Evolutionary conservation across 805 yeast genomes (phyloP), one percentile per base, ranked within the genome.

Genomic region (Jamesozyma gamospora): DNA sequence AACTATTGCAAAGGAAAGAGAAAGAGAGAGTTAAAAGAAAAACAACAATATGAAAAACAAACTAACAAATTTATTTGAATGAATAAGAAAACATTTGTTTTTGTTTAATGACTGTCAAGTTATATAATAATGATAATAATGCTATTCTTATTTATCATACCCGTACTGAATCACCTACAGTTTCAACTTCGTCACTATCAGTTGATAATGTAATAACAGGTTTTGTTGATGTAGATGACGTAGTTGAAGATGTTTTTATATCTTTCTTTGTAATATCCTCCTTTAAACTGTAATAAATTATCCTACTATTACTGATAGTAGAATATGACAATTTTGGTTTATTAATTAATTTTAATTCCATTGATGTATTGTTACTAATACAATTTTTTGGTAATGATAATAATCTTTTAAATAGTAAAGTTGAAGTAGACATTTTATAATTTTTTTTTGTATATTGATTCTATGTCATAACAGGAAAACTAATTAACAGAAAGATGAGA

Each of bases 161-260:
- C 32, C 54, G 44, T 29, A 52, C 46, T 42, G 54, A 57, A n/a
- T 47, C 53, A 17, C 50, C 33, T 6, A 48, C 57, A 18, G 58
- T 50, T 31, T 51, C 53, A 11, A 55, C 39, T n/a, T 50, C 51
- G 6, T 55, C 60, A 34, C 36, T 26, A 28, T 55, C 58, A 4
- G 55, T 46, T 42, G 56, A 50, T 27, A 54, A 48, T 16, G 34
- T 28, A 12, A 39, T 37, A 18, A 35, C 36, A 12, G 41, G 39
- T 27, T 35, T 43, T 4, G 36, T 40, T 16, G 25, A 17, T n/a
- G n/a, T n/a, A 7, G 36, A 10, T 11, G 39, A 16, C 10, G 34
- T 14, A 14, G 24, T 11, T 6, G 16, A 14, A 9, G 27, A 12
- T 4, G 31, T 26, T 11, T 35, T 34, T n/a, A 34, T 21, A 7